These are phyloP conservation scores for Arthrobotrys sphaeroides DNA, from an alignment of 2,329 filamentous ascomycete genomes.

Conservation along the genomic window DNA sequence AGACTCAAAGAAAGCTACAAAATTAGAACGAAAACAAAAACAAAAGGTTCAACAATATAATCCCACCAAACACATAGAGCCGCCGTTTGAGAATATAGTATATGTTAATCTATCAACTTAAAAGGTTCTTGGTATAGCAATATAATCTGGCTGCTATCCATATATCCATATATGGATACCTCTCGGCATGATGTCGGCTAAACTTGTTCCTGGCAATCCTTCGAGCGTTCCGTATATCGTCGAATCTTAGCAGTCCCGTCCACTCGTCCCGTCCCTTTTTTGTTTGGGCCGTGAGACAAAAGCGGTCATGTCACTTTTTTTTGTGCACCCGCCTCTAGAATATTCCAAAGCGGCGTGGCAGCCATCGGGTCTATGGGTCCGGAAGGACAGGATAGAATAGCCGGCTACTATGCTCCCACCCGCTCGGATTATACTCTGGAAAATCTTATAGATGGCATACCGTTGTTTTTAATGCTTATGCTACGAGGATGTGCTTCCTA, in stretches of 20 bases:
- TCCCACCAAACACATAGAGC: neutral
- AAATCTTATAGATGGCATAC: neutral
- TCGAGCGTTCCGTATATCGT: constrained; percentile 16
- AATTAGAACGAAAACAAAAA: neutral
- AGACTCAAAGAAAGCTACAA: neutral
- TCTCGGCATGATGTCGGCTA: constrained; percentile 51
- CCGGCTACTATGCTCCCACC: constrained; percentile 13
- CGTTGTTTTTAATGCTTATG: neutral
- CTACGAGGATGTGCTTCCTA: neutral
- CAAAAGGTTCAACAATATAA: neutral
- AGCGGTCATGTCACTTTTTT: neutral
- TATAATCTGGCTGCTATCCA: neutral
- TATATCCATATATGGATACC: neutral
- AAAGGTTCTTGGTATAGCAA: constrained; percentile 9
- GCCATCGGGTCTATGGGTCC: constrained; percentile 28
- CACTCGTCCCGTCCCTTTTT: neutral
- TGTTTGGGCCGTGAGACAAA: neutral
- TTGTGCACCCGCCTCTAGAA: constrained; percentile 22
- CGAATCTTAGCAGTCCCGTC: neutral
- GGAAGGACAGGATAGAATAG: constrained; percentile 32
- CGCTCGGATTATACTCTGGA: neutral
- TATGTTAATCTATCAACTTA: constrained; percentile 4
- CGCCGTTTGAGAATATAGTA: constrained; percentile 3
- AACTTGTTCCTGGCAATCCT: constrained; percentile 25
- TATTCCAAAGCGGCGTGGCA: constrained; percentile 24